Conservation (phyloP, 306 rosid genomes). For the Betula pendula region DNA sequence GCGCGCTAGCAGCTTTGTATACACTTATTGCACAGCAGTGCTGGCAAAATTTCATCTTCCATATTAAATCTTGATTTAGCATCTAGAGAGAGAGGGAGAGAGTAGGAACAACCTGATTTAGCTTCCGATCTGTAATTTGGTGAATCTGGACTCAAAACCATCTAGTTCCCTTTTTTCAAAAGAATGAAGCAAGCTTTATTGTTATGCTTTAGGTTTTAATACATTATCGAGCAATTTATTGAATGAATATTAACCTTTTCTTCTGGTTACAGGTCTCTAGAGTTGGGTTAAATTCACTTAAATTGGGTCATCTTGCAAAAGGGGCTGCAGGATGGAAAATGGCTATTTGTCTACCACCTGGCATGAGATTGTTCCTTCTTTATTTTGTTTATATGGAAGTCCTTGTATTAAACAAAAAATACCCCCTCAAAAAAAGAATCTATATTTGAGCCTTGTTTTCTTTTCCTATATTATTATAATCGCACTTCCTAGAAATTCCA, state of each 20-base stretch:
- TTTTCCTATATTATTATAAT: too few species aligned
- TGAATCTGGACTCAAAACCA: neutral
- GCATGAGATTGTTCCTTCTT: neutral
- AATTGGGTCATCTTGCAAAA: neutral
- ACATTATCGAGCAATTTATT: neutral
- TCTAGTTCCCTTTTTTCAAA: neutral
- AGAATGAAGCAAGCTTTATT: neutral
- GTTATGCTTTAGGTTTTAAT: neutral
- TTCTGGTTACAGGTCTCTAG: slow-evolving; percentile 1
- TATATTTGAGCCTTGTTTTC: neutral
- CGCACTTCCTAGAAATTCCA: neutral
- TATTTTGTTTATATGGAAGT: neutral
- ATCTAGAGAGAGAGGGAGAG: neutral
- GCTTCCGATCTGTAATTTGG: neutral
- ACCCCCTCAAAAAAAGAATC: too few species aligned
- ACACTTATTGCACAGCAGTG: neutral
- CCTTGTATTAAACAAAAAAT: neutral
- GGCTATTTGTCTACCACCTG: neutral
- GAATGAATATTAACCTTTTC: neutral
- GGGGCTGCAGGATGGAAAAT: neutral
- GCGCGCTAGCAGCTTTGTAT: neutral
- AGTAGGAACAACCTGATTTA: neutral
- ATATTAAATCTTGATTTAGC: neutral
- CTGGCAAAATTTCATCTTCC: neutral
- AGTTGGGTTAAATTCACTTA: neutral